These are phyloP conservation scores for Nyssa sinensis DNA, from an alignment of 148 eudicot species.

Conservation along the genomic window DNA sequence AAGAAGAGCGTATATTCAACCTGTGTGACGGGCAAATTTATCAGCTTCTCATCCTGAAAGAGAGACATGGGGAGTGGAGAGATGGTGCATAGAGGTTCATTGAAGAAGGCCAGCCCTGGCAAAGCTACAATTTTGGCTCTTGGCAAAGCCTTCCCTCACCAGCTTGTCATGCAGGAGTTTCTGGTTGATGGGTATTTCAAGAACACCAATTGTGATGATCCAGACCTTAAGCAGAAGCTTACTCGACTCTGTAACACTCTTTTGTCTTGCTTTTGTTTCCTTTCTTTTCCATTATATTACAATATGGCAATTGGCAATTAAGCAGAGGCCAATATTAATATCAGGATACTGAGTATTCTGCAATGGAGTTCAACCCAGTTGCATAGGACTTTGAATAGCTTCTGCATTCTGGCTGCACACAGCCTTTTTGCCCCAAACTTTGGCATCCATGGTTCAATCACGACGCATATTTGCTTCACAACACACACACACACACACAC, in stretches of 20 bases:
- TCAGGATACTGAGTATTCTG: no score
- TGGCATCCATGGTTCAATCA: no score
- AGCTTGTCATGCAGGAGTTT: constrained; percentile 95
- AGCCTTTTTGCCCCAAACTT: no score
- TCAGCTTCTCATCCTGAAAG: background rate
- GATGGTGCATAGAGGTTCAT: constrained; percentile 22
- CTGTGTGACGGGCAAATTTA: background rate
- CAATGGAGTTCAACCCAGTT: no score
- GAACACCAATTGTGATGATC: constrained; percentile 87
- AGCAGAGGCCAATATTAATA: no score
- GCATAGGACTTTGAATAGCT: no score
- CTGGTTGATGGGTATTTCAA: constrained; percentile 92
- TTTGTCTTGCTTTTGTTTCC: background rate
- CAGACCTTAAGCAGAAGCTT: constrained; percentile 84
- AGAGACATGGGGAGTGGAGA: constrained; percentile 35
- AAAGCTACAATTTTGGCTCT: constrained; percentile 80
- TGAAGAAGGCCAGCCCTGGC: constrained; percentile 47
- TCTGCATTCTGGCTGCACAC: no score
- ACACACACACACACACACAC: no score
- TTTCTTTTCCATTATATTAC: background rate
- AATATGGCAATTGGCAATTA: no score
- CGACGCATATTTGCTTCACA: no score
- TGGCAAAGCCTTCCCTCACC: constrained; percentile 97
- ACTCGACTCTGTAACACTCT: constrained; percentile 68
- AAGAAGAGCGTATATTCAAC: background rate